A percentile compares a stretch with the other conserved stretches of the same genome.
These are phyloP conservation scores for Globisporangium lucens DNA, from an alignment of 352 stramenopile species.

Conservation along the genomic window DNA sequence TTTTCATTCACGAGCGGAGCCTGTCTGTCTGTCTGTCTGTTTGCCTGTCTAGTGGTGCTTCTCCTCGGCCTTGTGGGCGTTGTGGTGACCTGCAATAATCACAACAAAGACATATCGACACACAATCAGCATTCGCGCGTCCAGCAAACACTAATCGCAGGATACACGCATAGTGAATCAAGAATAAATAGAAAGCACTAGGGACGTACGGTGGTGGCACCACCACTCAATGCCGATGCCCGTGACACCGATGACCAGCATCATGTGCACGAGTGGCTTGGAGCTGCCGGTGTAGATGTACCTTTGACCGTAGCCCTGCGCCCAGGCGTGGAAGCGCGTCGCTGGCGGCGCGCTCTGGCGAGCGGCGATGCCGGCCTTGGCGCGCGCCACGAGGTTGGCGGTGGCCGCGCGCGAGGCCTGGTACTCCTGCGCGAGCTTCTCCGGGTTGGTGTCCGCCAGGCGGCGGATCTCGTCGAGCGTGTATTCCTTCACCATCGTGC, in stretches of 20 bases:
- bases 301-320: constrained; percentile 67
- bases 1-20: background rate
- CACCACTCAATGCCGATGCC: constrained; percentile 59
- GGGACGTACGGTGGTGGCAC: constrained; percentile 55
- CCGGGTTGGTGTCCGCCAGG: constrained; percentile 65
- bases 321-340: constrained; percentile 65
- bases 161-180: too few relatives aligned
- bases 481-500: constrained; percentile 52
- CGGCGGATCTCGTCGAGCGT: constrained; percentile 80
- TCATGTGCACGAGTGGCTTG: constrained; percentile 75
- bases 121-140: background rate
- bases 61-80: constrained; percentile 41
- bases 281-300: constrained; percentile 75
- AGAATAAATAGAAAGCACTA: too few relatives aligned
- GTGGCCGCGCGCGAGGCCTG: constrained; percentile 57
- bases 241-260: constrained; percentile 57
- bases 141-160: too few relatives aligned
- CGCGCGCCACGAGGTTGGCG: constrained; percentile 60
- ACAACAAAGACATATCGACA: background rate
- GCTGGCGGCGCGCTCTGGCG: constrained; percentile 46
- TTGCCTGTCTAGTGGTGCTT: constrained; percentile 51
- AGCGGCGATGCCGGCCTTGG: constrained; percentile 59
- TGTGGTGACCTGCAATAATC: constrained; percentile 35
- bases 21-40: background rate
- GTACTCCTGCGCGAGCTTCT: constrained; percentile 73